Conservation (phyloP, 176 grass and related monocot species). For the Saccharum officinarum region DNA sequence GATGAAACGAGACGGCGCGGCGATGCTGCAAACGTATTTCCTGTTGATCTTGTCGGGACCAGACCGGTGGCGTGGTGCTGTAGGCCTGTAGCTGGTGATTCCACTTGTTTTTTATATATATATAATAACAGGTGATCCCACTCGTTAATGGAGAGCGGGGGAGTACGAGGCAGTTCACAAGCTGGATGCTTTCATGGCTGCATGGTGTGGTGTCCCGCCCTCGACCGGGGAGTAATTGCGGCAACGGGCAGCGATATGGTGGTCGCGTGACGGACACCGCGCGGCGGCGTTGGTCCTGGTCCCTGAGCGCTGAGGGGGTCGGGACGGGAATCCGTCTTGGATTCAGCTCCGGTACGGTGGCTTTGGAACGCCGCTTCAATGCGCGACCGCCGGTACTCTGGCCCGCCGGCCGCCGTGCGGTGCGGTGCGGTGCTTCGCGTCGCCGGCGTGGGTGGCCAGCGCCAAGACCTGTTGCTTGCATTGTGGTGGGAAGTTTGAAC, state of each 20-base stretch:
- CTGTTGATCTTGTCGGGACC: not conserved
- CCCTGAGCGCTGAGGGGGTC: not conserved
- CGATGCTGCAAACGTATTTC: not conserved
- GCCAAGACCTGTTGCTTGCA: not conserved
- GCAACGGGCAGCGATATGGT: constrained; percentile 32
- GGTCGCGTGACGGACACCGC: not conserved
- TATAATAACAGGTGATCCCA: not conserved
- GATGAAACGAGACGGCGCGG: not conserved
- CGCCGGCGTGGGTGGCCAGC: too few relatives aligned
- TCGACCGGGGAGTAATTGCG: constrained; percentile 30
- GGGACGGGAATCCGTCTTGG: not conserved
- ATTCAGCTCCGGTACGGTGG: constrained; percentile 5
- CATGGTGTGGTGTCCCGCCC: not conserved
- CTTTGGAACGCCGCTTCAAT: not conserved
- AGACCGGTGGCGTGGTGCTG: too few relatives aligned
- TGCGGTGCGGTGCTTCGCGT: not conserved
- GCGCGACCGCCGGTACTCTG: not conserved
- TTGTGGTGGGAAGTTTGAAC: too few relatives aligned
- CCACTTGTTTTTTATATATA: not conserved
- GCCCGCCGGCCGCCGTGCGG: not conserved
- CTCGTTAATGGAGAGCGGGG: not conserved
- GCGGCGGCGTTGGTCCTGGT: not conserved
- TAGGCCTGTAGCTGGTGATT: not conserved
- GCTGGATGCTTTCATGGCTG: not conserved
- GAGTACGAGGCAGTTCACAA: constrained; percentile 14